phyloP scores from a whole-genome alignment of 2,329 filamentous ascomycete species.

The Albifimbria verrucaria region DNA sequence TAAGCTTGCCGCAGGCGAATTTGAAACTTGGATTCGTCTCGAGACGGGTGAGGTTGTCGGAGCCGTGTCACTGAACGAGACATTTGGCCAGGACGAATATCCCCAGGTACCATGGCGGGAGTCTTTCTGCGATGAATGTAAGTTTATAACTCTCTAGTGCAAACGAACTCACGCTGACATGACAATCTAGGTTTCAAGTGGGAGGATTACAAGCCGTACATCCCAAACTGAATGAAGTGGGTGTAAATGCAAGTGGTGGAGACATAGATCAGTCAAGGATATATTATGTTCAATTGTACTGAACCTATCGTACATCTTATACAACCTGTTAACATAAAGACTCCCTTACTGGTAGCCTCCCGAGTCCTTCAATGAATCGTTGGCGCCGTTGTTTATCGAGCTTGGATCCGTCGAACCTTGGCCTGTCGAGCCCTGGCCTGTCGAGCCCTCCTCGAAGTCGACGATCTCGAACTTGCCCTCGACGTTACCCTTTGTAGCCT shows the following conservation, averaged over 20 bases:
- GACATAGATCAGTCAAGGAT: too few species aligned
- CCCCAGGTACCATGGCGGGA: constrained; percentile 29
- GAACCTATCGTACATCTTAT: too few species aligned
- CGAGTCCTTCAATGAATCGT: neutral
- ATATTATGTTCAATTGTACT: neutral
- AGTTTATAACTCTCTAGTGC: neutral
- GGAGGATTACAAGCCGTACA: neutral
- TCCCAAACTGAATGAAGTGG: neutral
- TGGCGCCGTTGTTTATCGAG: neutral
- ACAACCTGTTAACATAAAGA: too few species aligned
- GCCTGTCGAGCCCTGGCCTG: neutral
- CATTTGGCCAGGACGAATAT: constrained; percentile 52
- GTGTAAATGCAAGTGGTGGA: neutral
- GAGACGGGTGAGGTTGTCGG: constrained; percentile 48
- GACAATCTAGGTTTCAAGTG: neutral
- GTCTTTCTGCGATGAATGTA: constrained; percentile 3
- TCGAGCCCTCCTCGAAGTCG: constrained; percentile 2
- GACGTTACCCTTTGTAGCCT: constrained; percentile 23
- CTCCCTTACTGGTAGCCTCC: neutral
- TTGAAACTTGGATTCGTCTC: constrained; percentile 56
- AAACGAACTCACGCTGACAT: neutral
- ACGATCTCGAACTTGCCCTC: constrained; percentile 20
- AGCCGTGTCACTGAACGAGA: constrained; percentile 49
- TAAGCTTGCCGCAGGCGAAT: constrained; percentile 38
- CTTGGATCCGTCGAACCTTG: neutral